A percentile compares a stretch with the other conserved stretches of the same genome.
Conservation (phyloP, 768 basidiomycete species). For the Leucosporidium scottii region DNA sequence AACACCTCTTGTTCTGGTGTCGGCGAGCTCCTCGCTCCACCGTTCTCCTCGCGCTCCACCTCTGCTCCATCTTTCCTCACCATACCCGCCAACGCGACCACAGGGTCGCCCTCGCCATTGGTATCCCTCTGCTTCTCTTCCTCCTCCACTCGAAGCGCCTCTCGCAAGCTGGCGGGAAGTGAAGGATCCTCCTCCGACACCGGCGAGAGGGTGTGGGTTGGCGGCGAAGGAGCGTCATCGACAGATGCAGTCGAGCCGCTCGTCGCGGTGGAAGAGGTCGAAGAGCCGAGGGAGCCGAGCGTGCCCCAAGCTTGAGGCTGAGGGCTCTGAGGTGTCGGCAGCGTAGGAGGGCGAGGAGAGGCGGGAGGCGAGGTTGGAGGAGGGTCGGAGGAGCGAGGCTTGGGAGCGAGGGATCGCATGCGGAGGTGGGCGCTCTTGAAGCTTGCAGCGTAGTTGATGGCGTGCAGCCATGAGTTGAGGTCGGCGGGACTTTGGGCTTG, state of each 20-base stretch:
- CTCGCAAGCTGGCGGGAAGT: not conserved
- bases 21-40: too few relatives aligned
- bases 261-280: not conserved
- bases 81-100: constrained; percentile 1
- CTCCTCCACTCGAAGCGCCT: not conserved
- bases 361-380: not conserved
- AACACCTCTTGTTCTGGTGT: not conserved
- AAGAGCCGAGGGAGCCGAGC: not conserved
- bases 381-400: not conserved
- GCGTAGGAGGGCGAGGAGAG: not conserved
- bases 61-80: not conserved
- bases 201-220: not conserved
- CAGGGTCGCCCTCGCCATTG: not conserved
- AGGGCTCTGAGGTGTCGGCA: too few relatives aligned
- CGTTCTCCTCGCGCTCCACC: not conserved
- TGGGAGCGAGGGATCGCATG: constrained; percentile 55
- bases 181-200: not conserved
- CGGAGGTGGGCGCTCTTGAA: constrained; percentile 78
- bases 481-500: constrained; percentile 63
- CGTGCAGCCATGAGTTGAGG: constrained; percentile 80
- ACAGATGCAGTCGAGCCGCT: not conserved
- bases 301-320: too few relatives aligned
- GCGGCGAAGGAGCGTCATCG: not conserved
- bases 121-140: too few relatives aligned
- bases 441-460: constrained; percentile 87